These are phyloP conservation scores for Colletotrichum zoysiae DNA, from an alignment of 2,329 filamentous ascomycete genomes.

Conservation along the genomic window DNA sequence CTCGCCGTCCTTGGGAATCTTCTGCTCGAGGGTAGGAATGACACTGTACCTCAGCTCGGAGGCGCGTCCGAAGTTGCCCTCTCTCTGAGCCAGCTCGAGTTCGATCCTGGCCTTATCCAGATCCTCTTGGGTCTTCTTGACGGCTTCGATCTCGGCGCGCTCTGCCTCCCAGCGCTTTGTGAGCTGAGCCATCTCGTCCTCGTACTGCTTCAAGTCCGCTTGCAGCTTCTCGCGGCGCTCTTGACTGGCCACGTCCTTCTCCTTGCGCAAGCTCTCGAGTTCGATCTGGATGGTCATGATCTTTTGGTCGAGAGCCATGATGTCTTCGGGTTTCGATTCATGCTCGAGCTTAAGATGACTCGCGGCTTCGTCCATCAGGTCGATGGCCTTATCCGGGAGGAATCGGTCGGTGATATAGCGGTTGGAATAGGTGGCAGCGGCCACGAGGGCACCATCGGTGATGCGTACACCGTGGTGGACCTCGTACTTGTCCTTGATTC, in stretches of 20 bases:
- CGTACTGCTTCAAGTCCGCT: constrained; percentile 78
- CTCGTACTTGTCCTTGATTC: constrained; percentile 98
- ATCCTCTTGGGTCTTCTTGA: constrained; percentile 90
- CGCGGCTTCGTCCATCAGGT: constrained; percentile 95
- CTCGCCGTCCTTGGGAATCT: constrained; percentile 81
- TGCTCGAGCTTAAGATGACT: constrained; percentile 92
- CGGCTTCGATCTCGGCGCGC: constrained; percentile 83
- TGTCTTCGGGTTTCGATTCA: constrained; percentile 95
- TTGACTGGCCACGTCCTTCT: constrained; percentile 89
- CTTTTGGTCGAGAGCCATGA: constrained; percentile 90
- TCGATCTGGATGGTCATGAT: constrained; percentile 99
- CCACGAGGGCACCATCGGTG: constrained; percentile 90
- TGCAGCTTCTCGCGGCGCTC: constrained; percentile 91
- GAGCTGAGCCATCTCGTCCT: constrained; percentile 80
- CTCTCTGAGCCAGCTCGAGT: constrained; percentile 86
- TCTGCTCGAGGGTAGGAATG: constrained; percentile 84
- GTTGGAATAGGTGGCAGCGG: constrained; percentile 92
- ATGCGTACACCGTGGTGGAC: constrained; percentile 97
- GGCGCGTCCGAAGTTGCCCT: constrained; percentile 90
- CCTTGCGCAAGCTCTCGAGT: constrained; percentile 92
- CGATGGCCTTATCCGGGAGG: constrained; percentile 96
- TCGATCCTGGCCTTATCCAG: constrained; percentile 88
- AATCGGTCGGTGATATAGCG: constrained; percentile 97
- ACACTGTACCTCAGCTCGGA: constrained; percentile 90
- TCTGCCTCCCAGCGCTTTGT: constrained; percentile 93